A percentile compares a stretch with the other conserved stretches of the same genome.
phyloP scores from a whole-genome alignment of 2,329 filamentous ascomycete species.

The Lasiodiplodia sp. region DNA sequence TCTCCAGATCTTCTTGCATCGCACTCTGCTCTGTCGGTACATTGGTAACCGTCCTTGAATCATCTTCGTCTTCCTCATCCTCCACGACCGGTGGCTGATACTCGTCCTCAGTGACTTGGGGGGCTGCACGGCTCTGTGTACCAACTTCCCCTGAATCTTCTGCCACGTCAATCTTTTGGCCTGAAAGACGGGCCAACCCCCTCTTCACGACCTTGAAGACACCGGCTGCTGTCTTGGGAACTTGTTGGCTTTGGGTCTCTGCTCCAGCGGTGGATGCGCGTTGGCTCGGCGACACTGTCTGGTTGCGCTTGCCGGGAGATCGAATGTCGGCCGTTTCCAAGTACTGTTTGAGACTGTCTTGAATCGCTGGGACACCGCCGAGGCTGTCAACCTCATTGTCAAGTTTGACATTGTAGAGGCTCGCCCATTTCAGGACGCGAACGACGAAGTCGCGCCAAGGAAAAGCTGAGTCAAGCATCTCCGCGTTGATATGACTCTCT shows the following conservation, averaged over 20 bases:
- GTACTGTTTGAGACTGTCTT: constrained; percentile 5
- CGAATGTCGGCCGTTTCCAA: background rate
- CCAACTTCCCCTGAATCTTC: background rate
- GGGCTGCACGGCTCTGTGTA: background rate
- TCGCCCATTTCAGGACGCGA: constrained; percentile 56
- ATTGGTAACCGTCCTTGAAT: constrained; percentile 22
- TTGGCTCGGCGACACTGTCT: constrained; percentile 33
- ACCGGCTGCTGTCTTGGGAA: background rate
- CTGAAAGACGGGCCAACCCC: constrained; percentile 35
- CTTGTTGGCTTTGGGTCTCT: constrained; percentile 7
- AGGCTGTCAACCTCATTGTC: constrained; percentile 49
- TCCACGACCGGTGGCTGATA: constrained; percentile 35
- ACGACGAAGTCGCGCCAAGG: constrained; percentile 59
- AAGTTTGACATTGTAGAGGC: constrained; percentile 55
- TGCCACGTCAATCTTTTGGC: background rate
- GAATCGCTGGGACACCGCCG: constrained; percentile 54
- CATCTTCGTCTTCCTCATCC: constrained; percentile 35
- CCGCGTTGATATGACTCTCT: constrained; percentile 50
- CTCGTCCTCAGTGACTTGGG: background rate
- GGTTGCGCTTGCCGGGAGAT: constrained; percentile 38
- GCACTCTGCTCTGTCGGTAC: constrained; percentile 23
- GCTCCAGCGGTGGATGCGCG: constrained; percentile 21
- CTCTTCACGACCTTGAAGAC: constrained; percentile 25
- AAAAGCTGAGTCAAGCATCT: constrained; percentile 54
- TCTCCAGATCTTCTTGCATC: constrained; percentile 30